Base-by-base conservation (phyloP, 179 eudicot species). In the Silene noctiflora region DNA sequence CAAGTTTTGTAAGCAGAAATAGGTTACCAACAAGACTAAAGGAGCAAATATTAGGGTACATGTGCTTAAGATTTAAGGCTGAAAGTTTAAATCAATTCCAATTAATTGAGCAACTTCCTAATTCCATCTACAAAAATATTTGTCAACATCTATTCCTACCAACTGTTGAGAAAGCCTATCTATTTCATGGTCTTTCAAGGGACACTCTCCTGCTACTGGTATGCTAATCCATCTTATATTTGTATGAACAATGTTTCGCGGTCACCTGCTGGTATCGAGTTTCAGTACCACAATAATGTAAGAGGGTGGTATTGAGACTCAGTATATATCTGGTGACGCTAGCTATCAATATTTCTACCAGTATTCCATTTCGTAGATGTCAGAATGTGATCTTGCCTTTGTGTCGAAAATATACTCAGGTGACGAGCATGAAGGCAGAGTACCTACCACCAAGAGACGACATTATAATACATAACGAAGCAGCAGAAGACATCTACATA, bases 401-500 rank as follows among this genome's bases (percentile, higher is more conserved):
- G 46, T 39, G 46, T 39, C 46, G 46, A 8, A 7, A 8, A 39
- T 39, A 39, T 39, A 39, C 4, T n/a, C 76, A 91, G 97, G 96
- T 91, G 17, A 83, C 91, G 65, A 88, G 87, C 53, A 90, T 90
- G 89, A 90, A 87, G 81, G 95, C 95, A 0, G 98, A 91, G 73
- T 93, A 88, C 78, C 78, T 89, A 25, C 98, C 98, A 5, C 98
- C 98, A 46, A 83, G 91, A 82, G 98, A 93, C 78, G 97, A 91
- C 69, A 89, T 93, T 4, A 88, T 91, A 78, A 63, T 93, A 80
- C 90, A 87, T 25, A 91, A 88, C 31, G 97, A 93, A 77, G 84
- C 93, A 12, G 80, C 97, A 0, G 91, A 89, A 0, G 98, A 93
- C 75, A 80, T 90, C 3, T 91, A 91, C 78, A 88, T 93, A 27